These are phyloP conservation scores for Psidium friedrichsthalianum DNA, from an alignment of 345 rosid genomes.

Conservation along the genomic window DNA sequence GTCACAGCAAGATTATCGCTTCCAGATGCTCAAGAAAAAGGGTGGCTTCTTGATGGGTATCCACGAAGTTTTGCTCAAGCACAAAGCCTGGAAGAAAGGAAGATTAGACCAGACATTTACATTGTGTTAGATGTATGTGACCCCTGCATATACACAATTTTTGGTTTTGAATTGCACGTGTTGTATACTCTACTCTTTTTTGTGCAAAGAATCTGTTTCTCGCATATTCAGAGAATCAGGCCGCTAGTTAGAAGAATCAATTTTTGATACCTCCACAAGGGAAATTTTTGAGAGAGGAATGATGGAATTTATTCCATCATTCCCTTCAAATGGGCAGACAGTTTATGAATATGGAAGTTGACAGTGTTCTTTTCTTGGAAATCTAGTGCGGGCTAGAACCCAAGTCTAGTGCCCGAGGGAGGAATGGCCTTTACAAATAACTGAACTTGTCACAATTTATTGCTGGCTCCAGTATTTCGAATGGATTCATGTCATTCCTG, in stretches of 20 bases:
- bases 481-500: neutral
- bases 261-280: neutral
- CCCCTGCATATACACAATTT: neutral
- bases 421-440: neutral
- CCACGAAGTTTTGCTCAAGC: constrained; percentile 75
- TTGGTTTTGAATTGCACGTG: neutral
- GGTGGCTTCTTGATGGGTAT: constrained; percentile 96
- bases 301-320: neutral
- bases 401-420: neutral
- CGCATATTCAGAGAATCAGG: neutral
- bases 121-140: constrained; percentile 58
- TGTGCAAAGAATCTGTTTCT: neutral
- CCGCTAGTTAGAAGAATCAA: neutral
- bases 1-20: constrained; percentile 45
- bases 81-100: constrained; percentile 57
- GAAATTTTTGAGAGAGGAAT: neutral
- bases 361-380: neutral
- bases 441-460: neutral
- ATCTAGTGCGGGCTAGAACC: neutral
- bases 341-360: neutral
- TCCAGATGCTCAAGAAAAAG: constrained; percentile 60
- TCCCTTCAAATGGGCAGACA: neutral
- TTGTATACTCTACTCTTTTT: neutral
- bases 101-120: constrained; percentile 66
- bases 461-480: neutral